Evolutionary conservation across 441 rosid genomes (phyloP).

Genomic region (Pelargonium citronellum): DNA sequence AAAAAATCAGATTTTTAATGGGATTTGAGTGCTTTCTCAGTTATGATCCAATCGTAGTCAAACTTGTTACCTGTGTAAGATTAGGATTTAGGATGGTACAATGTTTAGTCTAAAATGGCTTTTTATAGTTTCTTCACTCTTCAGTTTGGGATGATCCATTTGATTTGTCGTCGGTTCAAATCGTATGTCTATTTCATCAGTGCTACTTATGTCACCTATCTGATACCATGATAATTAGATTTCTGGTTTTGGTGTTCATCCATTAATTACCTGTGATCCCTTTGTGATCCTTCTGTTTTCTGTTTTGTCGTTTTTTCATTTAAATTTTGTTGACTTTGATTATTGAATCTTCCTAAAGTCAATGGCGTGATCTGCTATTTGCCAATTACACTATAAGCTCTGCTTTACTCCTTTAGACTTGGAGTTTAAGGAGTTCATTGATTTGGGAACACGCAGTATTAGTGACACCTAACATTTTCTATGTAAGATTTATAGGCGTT

Average conservation of each 20-base stretch:
- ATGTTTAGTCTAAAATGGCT: not conserved
- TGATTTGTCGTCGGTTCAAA: not conserved
- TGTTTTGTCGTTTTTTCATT: not conserved
- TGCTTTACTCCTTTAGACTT: not conserved
- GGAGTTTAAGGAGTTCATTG: not conserved
- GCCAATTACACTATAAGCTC: not conserved
- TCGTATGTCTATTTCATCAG: no score
- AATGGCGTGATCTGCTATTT: not conserved
- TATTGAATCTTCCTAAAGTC: not conserved
- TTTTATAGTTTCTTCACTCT: not conserved
- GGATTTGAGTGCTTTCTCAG: not conserved
- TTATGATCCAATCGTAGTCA: not conserved
- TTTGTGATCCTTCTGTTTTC: not conserved
- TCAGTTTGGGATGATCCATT: not conserved
- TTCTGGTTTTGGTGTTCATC: not conserved
- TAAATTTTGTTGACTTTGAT: not conserved
- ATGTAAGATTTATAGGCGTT: not conserved
- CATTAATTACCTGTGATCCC: not conserved
- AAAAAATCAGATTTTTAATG: constrained; percentile 3
- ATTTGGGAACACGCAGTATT: not conserved
- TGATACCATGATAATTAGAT: not conserved
- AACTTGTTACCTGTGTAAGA: not conserved
- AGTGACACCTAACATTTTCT: not conserved
- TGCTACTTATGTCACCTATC: no score
- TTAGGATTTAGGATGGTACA: not conserved